Evolutionary conservation across 78 protist species (phyloP), one percentile per base, ranked within the genome.

Genomic region (Tieghemostelium lacteum): DNA sequence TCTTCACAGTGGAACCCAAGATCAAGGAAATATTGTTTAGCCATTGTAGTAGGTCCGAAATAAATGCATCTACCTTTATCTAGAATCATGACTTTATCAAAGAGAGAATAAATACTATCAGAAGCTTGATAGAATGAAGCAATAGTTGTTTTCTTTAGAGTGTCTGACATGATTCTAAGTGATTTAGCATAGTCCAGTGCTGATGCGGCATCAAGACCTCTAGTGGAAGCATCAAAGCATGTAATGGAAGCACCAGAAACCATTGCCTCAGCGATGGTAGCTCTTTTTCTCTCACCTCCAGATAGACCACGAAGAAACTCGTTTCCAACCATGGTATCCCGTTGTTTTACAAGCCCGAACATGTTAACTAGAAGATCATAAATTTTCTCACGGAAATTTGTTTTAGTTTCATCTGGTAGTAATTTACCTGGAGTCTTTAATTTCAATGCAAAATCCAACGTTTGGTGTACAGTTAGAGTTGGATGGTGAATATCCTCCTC

Each of bases 401-500:
- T 72, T 62, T 86, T 86, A 24, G 66, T 65, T 40, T 86, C 92
- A 26, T 86, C 87, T 14, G 92, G 92, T 40, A 86, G 49, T 26
- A 83, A 39, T 6, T 52, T 60, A 16, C 85, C 83, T 39, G 92
- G 92, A 1, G 92, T 86, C 20, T 86, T 86, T 20, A 58, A 66
- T 42, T 86, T 86, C 1, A 86, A 29, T 55, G 92, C 69, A 31
- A 86, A 86, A 55, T 86, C 92, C 0, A 86, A 54, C 3, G 92
- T 86, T 66, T 86, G 73, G 0, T 40, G 6, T 5, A 86, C 65
- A 16, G 93, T 73, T 2, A 86, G 24, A 14, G 86, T 86, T 45
- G 93, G 93, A 55, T 61, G 63, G 36, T 88, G 93, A 28, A 49
- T 33, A 65, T 88, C 93, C 75, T 88, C 93, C 14, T 88, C 93